Evolutionary conservation across 73 alveolate genomes (phyloP).

Genomic region (Tetrahymena thermophila): DNA sequence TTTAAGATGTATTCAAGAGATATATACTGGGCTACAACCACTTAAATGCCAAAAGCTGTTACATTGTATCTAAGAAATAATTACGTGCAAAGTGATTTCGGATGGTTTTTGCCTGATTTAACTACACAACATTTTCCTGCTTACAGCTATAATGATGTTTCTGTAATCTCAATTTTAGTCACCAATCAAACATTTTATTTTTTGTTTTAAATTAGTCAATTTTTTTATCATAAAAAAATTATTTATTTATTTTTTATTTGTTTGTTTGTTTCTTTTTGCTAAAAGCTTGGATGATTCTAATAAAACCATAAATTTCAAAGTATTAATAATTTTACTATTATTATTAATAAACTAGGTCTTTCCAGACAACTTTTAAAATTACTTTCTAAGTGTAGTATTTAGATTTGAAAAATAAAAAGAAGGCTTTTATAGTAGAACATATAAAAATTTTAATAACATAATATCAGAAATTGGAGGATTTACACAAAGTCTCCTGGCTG

Average conservation of each 20-base stretch:
- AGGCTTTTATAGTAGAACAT: background rate
- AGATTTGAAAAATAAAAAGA: background rate
- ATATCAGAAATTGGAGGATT: background rate
- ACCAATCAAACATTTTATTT: too few species aligned
- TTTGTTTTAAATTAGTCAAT: too few species aligned
- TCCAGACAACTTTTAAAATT: background rate
- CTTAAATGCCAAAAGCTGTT: background rate
- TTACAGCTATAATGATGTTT: background rate
- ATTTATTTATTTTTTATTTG: too few species aligned
- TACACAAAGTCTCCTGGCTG: background rate
- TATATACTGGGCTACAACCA: background rate
- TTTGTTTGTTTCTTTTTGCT: too few species aligned
- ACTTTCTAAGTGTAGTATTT: background rate
- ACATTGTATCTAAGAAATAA: background rate
- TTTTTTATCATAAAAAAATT: too few species aligned
- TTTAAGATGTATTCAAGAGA: background rate
- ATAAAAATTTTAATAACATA: background rate
- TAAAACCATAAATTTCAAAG: too few species aligned
- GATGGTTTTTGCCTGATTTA: background rate
- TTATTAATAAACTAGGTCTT: background rate
- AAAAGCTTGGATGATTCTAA: background rate
- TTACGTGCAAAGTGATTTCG: background rate
- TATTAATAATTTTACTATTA: too few species aligned
- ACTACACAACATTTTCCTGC: background rate
- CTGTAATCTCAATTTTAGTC: background rate